phyloP scores from a whole-genome alignment of 2,329 filamentous ascomycete species.

The Scleromitrula shiraiana region DNA sequence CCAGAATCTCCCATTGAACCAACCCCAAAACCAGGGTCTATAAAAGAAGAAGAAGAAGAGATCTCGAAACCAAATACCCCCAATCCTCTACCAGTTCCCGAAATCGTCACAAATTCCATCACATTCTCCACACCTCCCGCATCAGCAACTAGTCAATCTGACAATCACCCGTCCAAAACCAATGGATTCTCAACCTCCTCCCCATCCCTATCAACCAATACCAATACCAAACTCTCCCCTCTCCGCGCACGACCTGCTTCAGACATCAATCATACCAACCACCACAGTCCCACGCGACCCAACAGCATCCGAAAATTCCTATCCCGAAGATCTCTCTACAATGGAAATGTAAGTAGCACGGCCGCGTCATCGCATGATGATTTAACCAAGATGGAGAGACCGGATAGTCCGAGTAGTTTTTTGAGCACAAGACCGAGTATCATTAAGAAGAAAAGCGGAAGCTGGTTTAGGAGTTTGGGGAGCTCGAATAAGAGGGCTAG shows the following conservation, averaged over 20 bases:
- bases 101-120: neutral
- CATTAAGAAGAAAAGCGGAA: conserved; percentile 24
- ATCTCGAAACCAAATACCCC: too few relatives aligned
- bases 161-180: neutral
- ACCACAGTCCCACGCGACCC: conserved; percentile 11
- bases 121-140: neutral
- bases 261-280: conserved; percentile 17
- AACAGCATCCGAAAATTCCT: conserved; percentile 32
- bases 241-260: neutral
- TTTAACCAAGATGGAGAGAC: conserved; percentile 19
- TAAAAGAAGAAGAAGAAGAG: too few relatives aligned
- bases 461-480: conserved; percentile 28
- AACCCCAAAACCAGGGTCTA: conserved; percentile 10
- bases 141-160: conserved; percentile 1
- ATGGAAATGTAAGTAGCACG: conserved; percentile 25
- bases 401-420: conserved; percentile 26
- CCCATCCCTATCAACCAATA: neutral
- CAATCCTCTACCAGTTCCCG: neutral
- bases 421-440: conserved; percentile 16
- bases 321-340: conserved; percentile 30
- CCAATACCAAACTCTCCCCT: neutral
- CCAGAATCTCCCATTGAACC: conserved; percentile 29
- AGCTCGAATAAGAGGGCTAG: conserved; percentile 21
- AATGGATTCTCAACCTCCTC: neutral
- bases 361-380: conserved; percentile 25